Evolutionary conservation across 768 basidiomycete species (phyloP).

Genomic region (Mycena venus): DNA sequence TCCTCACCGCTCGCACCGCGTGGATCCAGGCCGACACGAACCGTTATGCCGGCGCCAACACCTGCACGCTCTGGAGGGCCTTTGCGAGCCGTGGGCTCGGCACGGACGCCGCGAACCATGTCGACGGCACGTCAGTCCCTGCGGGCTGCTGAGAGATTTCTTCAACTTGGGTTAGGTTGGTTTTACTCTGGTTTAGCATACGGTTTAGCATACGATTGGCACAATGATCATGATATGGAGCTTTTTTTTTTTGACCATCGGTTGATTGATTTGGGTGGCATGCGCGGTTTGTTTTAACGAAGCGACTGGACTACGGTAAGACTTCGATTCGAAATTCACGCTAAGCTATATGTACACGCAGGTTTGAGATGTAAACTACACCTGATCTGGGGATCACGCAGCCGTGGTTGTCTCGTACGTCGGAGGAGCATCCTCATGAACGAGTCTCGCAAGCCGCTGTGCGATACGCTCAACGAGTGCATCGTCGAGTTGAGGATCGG

Average conservation of each 20-base stretch:
- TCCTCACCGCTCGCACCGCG: conserved; percentile 46
- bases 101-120: conserved; percentile 11
- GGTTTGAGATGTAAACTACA: not conserved
- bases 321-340: no score
- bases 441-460: conserved; percentile 13
- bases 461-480: conserved; percentile 13
- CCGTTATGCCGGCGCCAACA: conserved; percentile 51
- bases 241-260: no score
- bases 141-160: not conserved
- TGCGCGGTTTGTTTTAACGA: no score
- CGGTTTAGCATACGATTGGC: not conserved
- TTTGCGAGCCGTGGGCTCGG: conserved; percentile 49
- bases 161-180: no score
- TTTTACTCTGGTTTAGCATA: not conserved
- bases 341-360: no score
- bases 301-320: no score
- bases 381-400: not conserved
- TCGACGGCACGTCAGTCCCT: not conserved
- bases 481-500: not conserved
- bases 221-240: no score
- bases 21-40: conserved; percentile 56
- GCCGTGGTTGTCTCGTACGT: not conserved
- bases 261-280: no score
- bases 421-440: not conserved
- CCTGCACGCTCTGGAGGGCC: conserved; percentile 52